Evolutionary conservation across 2,329 filamentous ascomycete genomes (phyloP).

Genomic region (Apiospora kogelbergensis): DNA sequence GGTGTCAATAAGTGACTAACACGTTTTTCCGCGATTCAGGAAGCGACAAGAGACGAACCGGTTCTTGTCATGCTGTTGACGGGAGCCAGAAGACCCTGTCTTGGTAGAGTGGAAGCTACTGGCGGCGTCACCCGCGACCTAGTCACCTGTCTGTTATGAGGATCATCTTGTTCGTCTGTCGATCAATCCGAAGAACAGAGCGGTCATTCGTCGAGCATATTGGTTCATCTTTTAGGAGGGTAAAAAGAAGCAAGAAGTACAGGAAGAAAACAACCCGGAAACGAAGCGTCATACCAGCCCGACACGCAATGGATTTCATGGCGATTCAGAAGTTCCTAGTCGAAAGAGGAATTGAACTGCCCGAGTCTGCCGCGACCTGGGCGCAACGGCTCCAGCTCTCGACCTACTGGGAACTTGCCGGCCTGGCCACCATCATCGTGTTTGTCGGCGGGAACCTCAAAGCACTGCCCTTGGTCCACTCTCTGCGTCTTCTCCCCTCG

Average conservation of each 20-base stretch:
- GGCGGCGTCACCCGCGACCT: no score
- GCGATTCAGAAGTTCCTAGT: background rate
- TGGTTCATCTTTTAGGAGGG: background rate
- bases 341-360: background rate
- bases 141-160: no score
- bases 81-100: background rate
- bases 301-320: background rate
- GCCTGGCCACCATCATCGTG: background rate
- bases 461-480: background rate
- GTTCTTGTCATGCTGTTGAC: background rate
- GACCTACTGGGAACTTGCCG: background rate
- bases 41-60: background rate
- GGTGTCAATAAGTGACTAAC: background rate
- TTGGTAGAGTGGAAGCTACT: no score
- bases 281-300: no score
- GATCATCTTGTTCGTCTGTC: no score
- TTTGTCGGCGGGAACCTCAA: conserved; percentile 3
- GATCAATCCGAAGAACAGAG: no score
- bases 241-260: no score
- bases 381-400: background rate
- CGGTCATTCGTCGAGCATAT: background rate
- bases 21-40: background rate
- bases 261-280: background rate
- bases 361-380: background rate
- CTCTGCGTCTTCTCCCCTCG: background rate